Evolutionary conservation across 768 basidiomycete genomes (phyloP), one percentile per base, ranked within the genome.

Genomic region (Grammothele lineata): DNA sequence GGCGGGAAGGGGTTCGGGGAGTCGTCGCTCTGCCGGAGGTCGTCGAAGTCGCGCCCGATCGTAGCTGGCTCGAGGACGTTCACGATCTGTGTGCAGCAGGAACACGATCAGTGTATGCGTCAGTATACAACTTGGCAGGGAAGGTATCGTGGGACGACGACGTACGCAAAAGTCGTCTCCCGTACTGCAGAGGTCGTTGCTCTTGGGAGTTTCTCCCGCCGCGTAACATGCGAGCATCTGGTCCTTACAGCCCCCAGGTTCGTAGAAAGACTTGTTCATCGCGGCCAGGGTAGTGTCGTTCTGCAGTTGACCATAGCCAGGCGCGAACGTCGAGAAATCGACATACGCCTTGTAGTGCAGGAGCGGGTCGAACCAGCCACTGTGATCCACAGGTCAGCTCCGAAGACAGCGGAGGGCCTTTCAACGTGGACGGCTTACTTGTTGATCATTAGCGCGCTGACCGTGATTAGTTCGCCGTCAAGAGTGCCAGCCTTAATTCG

Each of bases 331-430:
- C 0, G 81, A 78, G 46, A 84, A 85, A 25, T 70, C 70, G 47
- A 84, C 69, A 47, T 77, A 83, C 9, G 82, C 76, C 50, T 80
- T 54, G 53, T 78, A 76, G 52, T 85, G 83, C 34, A 83, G 70
- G 25, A 83, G 65, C 1, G 83, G 81, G 50, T 85, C 83, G 43
- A 70, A 77, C 81, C 81, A 83, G 30, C 81, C 81, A 51, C 83
- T 84, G 43, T 14, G 14, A 30, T 7, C 27, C 7, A 7, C 27
- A 30, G n/a, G n/a, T n/a, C n/a, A n/a, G n/a, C n/a, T n/a, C n/a
- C n/a, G n/a, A n/a, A n/a, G n/a, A n/a, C n/a, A n/a, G n/a, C n/a
- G n/a, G n/a, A n/a, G n/a, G n/a, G n/a, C n/a, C n/a, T 8, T 47
- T 4, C 17, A 32, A 14, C 7, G 14, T 7, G 14, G 36, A 12